Conservation (phyloP, 805 yeast species). For the Jamesozyma jinghongensis region DNA sequence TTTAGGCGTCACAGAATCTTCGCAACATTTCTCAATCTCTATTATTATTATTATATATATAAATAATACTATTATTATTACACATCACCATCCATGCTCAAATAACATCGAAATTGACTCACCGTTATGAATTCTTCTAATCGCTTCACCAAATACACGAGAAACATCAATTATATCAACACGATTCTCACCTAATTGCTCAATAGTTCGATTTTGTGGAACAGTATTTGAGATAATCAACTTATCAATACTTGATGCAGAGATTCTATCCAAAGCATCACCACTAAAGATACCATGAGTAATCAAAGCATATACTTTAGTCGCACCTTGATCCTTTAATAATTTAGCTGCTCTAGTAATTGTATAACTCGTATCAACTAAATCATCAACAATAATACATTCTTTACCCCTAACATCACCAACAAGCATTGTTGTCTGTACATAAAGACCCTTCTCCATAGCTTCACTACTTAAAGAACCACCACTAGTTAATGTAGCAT, state of each 20-base stretch:
- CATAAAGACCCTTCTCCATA: conserved; percentile 18
- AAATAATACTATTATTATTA: no score
- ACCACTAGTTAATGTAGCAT: conserved; percentile 25
- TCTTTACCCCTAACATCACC: conserved; percentile 85
- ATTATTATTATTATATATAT: background rate
- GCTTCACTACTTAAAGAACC: conserved; percentile 18
- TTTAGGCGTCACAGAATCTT: no score
- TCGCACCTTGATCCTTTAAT: conserved; percentile 88
- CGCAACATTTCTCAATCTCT: no score
- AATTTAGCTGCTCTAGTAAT: conserved; percentile 86
- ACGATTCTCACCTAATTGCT: conserved; percentile 41
- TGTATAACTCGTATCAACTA: conserved; percentile 89
- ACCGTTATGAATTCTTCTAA: conserved; percentile 93
- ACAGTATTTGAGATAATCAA: conserved; percentile 84
- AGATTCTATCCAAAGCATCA: conserved; percentile 70
- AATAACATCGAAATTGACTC: conserved; percentile 91
- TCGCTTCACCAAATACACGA: conserved; percentile 84
- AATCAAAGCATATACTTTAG: conserved; percentile 72
- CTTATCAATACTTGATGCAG: conserved; percentile 65
- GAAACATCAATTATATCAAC: conserved; percentile 83
- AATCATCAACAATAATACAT: conserved; percentile 88
- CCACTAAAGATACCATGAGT: conserved; percentile 94
- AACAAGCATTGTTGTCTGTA: conserved; percentile 88
- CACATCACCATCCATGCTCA: conserved; percentile 58
- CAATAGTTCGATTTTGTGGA: conserved; percentile 63